A percentile compares a stretch with the other conserved stretches of the same genome.
Evolutionary conservation across 2,329 filamentous ascomycete genomes (phyloP).

Genomic region (Diaporthe vaccinii): DNA sequence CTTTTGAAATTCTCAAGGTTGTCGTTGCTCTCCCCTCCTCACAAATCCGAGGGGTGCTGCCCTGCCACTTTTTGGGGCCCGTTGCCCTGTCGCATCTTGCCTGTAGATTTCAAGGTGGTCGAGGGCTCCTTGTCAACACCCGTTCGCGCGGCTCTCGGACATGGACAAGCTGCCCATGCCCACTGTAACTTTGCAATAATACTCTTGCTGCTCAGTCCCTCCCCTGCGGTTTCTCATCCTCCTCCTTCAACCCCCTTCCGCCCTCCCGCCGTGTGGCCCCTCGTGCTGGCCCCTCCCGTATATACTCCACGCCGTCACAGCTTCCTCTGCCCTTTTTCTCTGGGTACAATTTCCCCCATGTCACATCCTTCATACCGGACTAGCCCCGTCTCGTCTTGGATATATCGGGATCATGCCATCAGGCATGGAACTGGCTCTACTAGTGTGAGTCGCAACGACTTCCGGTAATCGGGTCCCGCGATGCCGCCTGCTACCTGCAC

Average conservation of each 20-base stretch:
- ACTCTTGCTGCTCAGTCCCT: conserved; percentile 26
- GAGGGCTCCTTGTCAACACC: conserved; percentile 29
- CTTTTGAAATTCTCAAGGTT: conserved; percentile 17
- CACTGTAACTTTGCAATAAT: conserved; percentile 34
- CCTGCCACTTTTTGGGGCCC: neutral
- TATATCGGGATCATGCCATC: conserved; percentile 18
- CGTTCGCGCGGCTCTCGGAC: conserved; percentile 28
- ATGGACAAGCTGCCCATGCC: conserved; percentile 26
- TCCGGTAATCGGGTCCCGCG: neutral
- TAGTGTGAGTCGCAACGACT: conserved; percentile 10
- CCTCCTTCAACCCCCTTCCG: neutral
- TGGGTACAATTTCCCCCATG: conserved; percentile 26
- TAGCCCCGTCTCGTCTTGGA: conserved; percentile 25
- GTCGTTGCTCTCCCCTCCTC: conserved; percentile 2
- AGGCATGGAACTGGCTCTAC: conserved; percentile 10
- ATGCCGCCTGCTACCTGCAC: conserved; percentile 4
- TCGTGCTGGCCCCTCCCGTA: neutral
- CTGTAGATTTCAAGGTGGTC: conserved; percentile 16
- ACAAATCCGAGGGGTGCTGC: conserved; percentile 5
- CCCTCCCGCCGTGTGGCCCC: neutral
- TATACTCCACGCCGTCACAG: conserved; percentile 26
- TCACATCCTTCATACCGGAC: conserved; percentile 28
- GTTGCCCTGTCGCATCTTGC: conserved; percentile 23
- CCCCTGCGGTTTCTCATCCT: neutral
- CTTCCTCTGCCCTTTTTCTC: neutral